These are phyloP conservation scores for Backusella westeae DNA, from an alignment of 192 early-diverging fungal genomes.

Conservation along the genomic window DNA sequence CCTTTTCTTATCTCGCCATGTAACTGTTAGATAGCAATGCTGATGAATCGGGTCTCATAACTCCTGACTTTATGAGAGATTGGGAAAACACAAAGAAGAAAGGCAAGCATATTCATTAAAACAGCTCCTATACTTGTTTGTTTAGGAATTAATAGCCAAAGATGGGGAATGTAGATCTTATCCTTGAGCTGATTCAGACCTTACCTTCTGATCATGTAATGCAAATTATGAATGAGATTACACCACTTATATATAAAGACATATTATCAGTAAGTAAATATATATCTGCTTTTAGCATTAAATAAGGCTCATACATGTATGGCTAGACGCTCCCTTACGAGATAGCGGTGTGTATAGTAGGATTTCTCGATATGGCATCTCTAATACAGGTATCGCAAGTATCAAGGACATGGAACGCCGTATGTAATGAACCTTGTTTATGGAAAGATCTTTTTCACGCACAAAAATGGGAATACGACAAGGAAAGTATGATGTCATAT, in stretches of 20 bases:
- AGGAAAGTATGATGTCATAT: background rate
- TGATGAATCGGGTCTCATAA: conserved; percentile 13
- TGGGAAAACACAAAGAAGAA: conserved; percentile 44
- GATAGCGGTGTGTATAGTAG: conserved; percentile 51
- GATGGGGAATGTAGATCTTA: conserved; percentile 38
- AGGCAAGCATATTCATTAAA: conserved; percentile 15
- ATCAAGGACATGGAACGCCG: conserved; percentile 52
- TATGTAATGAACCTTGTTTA: conserved; percentile 50
- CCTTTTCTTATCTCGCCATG: background rate
- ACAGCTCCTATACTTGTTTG: background rate
- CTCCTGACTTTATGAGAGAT: conserved; percentile 33
- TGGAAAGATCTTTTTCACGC: conserved; percentile 53
- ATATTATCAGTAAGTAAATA: conserved; percentile 41
- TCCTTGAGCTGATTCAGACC: conserved; percentile 47
- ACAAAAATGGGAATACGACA: conserved; percentile 16
- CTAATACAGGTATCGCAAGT: conserved; percentile 46
- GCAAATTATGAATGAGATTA: conserved; percentile 36
- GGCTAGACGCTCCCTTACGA: conserved; percentile 47
- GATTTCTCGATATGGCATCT: conserved; percentile 45
- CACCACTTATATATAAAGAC: conserved; percentile 51
- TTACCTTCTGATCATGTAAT: conserved; percentile 42
- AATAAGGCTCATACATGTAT: background rate
- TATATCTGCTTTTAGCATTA: too few relatives aligned
- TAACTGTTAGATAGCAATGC: background rate
- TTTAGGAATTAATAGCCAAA: background rate